These are phyloP conservation scores for Candida arabinofermentans DNA, from an alignment of 805 yeast genomes.

Conservation along the genomic window DNA sequence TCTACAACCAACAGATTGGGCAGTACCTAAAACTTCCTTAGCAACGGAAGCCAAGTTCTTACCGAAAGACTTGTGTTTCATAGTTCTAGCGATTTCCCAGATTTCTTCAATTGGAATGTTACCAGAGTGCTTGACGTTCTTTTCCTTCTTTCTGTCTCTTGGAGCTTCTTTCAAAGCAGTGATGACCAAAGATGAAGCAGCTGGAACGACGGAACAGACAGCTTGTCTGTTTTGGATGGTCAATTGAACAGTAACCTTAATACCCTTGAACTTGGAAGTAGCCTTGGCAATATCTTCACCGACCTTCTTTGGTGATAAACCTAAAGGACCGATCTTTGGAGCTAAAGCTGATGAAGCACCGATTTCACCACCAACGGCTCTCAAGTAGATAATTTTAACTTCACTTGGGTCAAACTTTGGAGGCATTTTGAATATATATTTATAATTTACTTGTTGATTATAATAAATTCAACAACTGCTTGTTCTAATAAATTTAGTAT, in stretches of 20 bases:
- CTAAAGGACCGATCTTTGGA: constrained; percentile 99
- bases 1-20: constrained; percentile 99
- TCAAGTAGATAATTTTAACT: constrained; percentile 96
- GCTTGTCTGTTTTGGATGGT: constrained; percentile 99
- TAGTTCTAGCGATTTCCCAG: constrained; percentile 94
- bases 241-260: constrained; percentile 97
- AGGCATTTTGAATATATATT: constrained; percentile 57
- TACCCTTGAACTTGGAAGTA: constrained; percentile 98
- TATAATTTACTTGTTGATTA: background rate
- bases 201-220: constrained; percentile 96
- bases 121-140: constrained; percentile 99
- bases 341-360: constrained; percentile 99
- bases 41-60: constrained; percentile 94
- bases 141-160: constrained; percentile 99
- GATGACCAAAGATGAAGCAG: constrained; percentile 98
- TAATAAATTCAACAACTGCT: too few species aligned
- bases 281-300: constrained; percentile 99
- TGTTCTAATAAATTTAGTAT: background rate
- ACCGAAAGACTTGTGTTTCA: constrained; percentile 97
- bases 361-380: constrained; percentile 99
- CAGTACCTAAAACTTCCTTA: constrained; percentile 99
- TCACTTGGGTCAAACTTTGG: constrained; percentile 98
- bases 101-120: constrained; percentile 96
- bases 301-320: constrained; percentile 99
- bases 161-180: constrained; percentile 99